Evolutionary conservation across 768 basidiomycete genomes (phyloP), one percentile per base, ranked within the genome.

Genomic region (Lactarius indigo): DNA sequence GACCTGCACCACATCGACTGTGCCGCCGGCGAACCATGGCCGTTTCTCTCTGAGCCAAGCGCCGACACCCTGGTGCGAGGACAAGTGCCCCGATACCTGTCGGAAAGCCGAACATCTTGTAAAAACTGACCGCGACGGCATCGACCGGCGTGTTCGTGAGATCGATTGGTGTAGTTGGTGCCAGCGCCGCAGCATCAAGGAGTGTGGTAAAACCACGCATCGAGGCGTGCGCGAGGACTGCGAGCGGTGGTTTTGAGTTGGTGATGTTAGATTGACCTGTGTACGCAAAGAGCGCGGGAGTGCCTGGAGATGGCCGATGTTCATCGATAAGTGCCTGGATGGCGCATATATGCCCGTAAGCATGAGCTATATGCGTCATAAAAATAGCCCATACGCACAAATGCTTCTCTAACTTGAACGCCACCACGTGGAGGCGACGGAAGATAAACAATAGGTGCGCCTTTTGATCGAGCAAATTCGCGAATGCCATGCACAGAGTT

Each of bases 51-150:
- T 76, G 70, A 92, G 91, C 10, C 83, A 82, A 72, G 87, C 86
- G 74, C 87, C 89, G 54, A 89, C 87, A n/a, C 6, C 64, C 70
- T 9, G 70, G 70, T 10, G 64, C 70, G 60, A 71, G 70, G 33
- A 94, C 75, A 5, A 94, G 80, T 15, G 91, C 91, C 41, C 92
- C 92, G 52, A 93, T 85, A 9, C 92, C 92, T 0, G 91, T 93
- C 13, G 92, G 92, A 71, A 87, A 94, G 39, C 92, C 92, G 69
- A 92, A 91, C 89, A 94, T 92, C 71, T 94, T 94, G 78, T 94
- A 94, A 72, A 94, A 92, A 54, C 89, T 91, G 61, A 94, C 73
- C 0, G 87, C 91, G 83, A 92, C 86, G 1, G 91, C 92, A 75
- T 94, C 92, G 13, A 92, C 87, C 5, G 87, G 84, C 35, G 81